These are phyloP conservation scores for Bryoglossum gracile DNA, from an alignment of 495 filamentous ascomycete species.

Conservation along the genomic window DNA sequence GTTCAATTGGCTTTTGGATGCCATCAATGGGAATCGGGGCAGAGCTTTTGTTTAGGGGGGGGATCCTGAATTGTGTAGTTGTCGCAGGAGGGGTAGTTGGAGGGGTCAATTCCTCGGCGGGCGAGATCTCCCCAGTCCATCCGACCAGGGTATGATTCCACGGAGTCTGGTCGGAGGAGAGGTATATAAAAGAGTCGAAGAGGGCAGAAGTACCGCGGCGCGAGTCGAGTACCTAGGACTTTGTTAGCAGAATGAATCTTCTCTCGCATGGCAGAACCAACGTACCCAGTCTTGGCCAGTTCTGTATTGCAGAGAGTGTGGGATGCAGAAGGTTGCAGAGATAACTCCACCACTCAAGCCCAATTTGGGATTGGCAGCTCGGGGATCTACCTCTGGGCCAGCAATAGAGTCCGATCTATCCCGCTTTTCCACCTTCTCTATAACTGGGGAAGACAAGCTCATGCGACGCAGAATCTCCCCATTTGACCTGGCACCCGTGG, in stretches of 20 bases:
- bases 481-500: constrained; percentile 45
- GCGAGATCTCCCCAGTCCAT: constrained; percentile 86
- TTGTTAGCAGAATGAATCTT: constrained; percentile 22
- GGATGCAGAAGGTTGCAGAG: constrained; percentile 79
- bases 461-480: constrained; percentile 58
- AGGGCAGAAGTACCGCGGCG: constrained; percentile 81
- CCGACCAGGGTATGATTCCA: constrained; percentile 87
- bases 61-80: constrained; percentile 26
- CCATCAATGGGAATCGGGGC: constrained; percentile 66
- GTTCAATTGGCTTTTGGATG: constrained; percentile 41
- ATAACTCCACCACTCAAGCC: constrained; percentile 76
- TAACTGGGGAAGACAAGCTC: constrained; percentile 40
- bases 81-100: constrained; percentile 37
- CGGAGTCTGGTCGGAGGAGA: constrained; percentile 63
- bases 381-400: constrained; percentile 50
- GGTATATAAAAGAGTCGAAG: constrained; percentile 78
- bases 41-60: constrained; percentile 51
- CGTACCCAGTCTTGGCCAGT: constrained; percentile 70
- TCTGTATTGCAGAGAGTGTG: constrained; percentile 61
- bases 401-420: too few species aligned
- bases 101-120: constrained; percentile 35
- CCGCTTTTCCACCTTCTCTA: constrained; percentile 31
- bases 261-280: constrained; percentile 15
- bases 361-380: constrained; percentile 57
- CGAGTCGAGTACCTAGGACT: constrained; percentile 55